These are phyloP conservation scores for Dothiorella sarmentorum DNA, from an alignment of 2,329 filamentous ascomycete genomes.

Conservation along the genomic window DNA sequence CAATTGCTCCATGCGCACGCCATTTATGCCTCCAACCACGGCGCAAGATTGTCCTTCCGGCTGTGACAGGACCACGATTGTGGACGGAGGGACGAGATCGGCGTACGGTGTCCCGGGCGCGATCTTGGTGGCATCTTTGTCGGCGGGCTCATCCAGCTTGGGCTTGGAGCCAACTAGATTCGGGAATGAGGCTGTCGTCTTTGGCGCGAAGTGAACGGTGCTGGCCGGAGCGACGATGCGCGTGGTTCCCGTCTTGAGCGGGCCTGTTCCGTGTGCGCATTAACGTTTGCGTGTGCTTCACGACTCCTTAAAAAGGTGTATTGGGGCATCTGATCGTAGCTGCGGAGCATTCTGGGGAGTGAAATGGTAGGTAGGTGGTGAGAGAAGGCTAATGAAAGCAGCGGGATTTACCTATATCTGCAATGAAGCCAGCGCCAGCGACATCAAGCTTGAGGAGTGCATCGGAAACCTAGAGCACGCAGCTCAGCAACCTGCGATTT, in stretches of 20 bases:
- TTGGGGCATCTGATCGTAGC: neutral
- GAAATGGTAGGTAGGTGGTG: neutral
- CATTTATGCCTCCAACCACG: conserved; percentile 74
- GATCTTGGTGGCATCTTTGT: conserved; percentile 46
- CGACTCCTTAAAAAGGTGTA: neutral
- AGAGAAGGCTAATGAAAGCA: neutral
- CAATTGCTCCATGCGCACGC: conserved; percentile 61
- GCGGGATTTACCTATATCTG: conserved; percentile 52
- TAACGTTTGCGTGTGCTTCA: neutral
- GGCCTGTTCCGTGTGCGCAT: conserved; percentile 22
- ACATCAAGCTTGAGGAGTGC: conserved; percentile 68
- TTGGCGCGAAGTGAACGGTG: conserved; percentile 62
- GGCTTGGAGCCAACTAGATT: conserved; percentile 1
- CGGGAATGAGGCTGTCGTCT: conserved; percentile 42
- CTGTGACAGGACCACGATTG: conserved; percentile 65
- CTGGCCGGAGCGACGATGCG: conserved; percentile 53
- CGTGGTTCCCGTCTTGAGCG: conserved; percentile 27
- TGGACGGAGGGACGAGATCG: conserved; percentile 58
- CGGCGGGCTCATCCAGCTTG: neutral
- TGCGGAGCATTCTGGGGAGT: too few relatives aligned
- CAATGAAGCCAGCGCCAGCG: conserved; percentile 62
- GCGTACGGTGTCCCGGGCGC: conserved; percentile 63
- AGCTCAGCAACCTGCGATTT: neutral
- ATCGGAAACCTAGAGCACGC: conserved; percentile 59
- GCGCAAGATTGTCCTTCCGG: conserved; percentile 64